These are phyloP conservation scores for Zopfochytrium polystomum DNA, from an alignment of 371 early-diverging fungal genomes.

Conservation along the genomic window DNA sequence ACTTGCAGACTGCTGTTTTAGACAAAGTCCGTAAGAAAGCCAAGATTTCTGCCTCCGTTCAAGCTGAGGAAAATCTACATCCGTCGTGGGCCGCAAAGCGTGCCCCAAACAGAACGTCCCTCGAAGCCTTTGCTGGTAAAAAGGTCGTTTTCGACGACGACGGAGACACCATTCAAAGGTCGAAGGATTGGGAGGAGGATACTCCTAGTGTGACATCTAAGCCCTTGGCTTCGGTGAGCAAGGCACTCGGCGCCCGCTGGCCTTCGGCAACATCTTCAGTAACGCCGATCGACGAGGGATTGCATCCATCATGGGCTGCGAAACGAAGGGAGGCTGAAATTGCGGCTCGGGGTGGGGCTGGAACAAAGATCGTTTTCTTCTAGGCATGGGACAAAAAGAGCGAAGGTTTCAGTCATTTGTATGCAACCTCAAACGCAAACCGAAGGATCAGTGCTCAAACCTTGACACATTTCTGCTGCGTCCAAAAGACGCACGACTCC, in stretches of 20 bases:
- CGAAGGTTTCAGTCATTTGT: no score
- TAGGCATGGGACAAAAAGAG: constrained; percentile 1
- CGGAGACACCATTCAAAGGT: not conserved
- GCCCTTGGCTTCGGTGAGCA: no score
- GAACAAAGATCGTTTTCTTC: constrained; percentile 13
- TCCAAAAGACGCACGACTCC: no score
- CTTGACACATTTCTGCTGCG: no score
- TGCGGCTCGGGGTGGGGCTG: constrained; percentile 1
- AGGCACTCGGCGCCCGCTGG: no score
- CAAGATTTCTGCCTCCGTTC: no score
- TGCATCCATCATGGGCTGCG: constrained; percentile 22
- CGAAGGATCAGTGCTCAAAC: no score
- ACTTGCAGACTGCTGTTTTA: no score
- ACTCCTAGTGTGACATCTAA: no score
- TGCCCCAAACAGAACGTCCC: constrained; percentile 2
- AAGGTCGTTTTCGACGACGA: constrained; percentile 14
- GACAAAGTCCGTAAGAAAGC: no score
- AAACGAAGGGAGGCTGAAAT: constrained; percentile 12
- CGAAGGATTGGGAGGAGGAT: constrained; percentile 2
- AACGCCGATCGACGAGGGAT: constrained; percentile 3
- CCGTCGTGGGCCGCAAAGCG: constrained; percentile 19
- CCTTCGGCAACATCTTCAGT: not conserved
- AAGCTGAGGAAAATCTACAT: constrained; percentile 13
- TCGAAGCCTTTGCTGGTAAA: constrained; percentile 5
- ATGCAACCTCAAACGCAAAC: no score